Evolutionary conservation across 768 basidiomycete species (phyloP).

Genomic region (Lentinula aciculospora): DNA sequence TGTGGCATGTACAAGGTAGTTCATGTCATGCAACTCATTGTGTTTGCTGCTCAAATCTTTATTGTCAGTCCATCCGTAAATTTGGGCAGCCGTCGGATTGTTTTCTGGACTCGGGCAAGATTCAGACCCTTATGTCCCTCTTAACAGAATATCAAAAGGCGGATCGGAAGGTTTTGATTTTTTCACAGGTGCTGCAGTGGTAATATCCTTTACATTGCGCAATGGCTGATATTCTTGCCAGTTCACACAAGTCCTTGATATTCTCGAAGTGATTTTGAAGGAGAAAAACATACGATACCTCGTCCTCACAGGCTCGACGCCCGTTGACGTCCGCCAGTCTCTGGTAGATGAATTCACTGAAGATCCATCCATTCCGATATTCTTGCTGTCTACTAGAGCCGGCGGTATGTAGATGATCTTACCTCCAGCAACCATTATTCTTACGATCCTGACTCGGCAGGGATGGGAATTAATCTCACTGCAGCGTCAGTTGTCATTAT

Average conservation of each 20-base stretch:
- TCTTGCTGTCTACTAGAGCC: constrained; percentile 88
- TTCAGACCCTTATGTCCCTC: constrained; percentile 65
- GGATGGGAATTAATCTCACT: constrained; percentile 95
- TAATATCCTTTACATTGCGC: neutral
- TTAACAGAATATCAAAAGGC: constrained; percentile 62
- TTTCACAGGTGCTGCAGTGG: constrained; percentile 81
- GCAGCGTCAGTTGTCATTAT: constrained; percentile 95
- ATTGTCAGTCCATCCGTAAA: constrained; percentile 58
- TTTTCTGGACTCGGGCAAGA: constrained; percentile 86
- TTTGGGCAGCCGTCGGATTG: constrained; percentile 69
- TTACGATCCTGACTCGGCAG: constrained; percentile 16
- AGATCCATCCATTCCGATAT: constrained; percentile 80
- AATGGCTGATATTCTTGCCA: constrained; percentile 22
- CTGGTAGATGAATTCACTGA: constrained; percentile 95
- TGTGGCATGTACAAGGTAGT: constrained; percentile 79
- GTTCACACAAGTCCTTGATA: constrained; percentile 97
- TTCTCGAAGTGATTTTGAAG: constrained; percentile 78
- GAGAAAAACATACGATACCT: constrained; percentile 69
- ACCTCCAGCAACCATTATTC: neutral
- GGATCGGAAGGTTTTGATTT: constrained; percentile 82
- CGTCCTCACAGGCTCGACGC: constrained; percentile 86
- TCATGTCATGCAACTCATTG: neutral
- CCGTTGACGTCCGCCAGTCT: constrained; percentile 89
- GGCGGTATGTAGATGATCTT: constrained; percentile 41
- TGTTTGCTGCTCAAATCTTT: neutral